Percentiles rank a stretch among this genome's conserved stretches.
These are phyloP conservation scores for Malassezia yamatoensis DNA, from an alignment of 1,284 basidiomycete species.

Conservation along the genomic window DNA sequence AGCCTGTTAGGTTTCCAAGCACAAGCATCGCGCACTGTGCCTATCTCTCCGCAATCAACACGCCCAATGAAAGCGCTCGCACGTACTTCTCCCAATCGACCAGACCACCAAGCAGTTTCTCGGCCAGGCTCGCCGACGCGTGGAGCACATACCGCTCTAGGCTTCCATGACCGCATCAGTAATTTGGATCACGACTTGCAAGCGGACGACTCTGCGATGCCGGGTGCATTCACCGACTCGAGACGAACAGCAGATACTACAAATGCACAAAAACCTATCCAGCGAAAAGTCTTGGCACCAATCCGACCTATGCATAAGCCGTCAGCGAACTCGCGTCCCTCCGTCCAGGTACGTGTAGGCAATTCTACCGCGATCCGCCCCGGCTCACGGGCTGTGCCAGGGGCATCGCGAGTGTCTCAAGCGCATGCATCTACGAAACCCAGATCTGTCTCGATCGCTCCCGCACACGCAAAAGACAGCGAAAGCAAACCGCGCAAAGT, in stretches of 20 bases:
- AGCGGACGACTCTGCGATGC: neutral
- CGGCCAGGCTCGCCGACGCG: conserved; percentile 1
- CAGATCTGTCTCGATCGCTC: neutral
- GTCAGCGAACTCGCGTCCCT: neutral
- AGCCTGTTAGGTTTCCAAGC: conserved; percentile 28
- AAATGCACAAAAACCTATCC: neutral
- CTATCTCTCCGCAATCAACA: conserved; percentile 2
- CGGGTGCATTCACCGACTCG: conserved; percentile 6
- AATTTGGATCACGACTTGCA: neutral
- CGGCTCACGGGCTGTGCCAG: neutral
- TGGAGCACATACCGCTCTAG: conserved; percentile 16
- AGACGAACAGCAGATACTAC: neutral
- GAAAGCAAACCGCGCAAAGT: conserved; percentile 15
- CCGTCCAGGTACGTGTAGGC: neutral
- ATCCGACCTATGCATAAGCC: neutral
- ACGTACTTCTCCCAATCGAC: conserved; percentile 2
- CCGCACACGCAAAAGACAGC: conserved; percentile 5
- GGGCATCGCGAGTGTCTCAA: neutral
- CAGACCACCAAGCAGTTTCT: too few relatives aligned
- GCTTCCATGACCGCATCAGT: conserved; percentile 13
- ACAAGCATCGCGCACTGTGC: conserved; percentile 16
- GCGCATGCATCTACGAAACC: neutral
- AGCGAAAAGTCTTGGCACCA: neutral
- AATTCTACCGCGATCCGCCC: neutral
- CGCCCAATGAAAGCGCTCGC: conserved; percentile 2